These are phyloP conservation scores for Rubus idaeus DNA, from an alignment of 306 rosid genomes.

Conservation along the genomic window DNA sequence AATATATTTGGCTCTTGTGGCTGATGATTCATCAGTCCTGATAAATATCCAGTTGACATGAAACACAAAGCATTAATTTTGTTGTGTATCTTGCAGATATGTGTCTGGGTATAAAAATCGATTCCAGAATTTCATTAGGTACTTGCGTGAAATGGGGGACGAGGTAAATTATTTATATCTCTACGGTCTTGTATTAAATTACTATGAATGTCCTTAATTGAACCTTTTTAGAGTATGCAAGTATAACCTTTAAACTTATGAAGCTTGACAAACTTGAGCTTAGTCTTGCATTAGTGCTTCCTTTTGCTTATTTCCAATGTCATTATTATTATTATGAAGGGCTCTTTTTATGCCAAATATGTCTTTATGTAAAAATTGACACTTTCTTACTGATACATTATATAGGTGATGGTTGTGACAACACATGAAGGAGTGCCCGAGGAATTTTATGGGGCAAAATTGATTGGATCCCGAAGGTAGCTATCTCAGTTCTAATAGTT, in stretches of 20 bases:
- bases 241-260: background rate
- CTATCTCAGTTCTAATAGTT: conserved; percentile 13
- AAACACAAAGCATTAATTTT: background rate
- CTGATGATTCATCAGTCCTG: background rate
- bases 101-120: conserved; percentile 64
- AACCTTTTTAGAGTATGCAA: background rate
- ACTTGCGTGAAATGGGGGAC: conserved; percentile 65
- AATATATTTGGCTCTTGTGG: background rate
- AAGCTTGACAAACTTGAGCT: conserved; percentile 8
- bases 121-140: conserved; percentile 58
- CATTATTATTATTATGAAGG: background rate
- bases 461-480: conserved; percentile 88
- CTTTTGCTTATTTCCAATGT: background rate
- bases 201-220: background rate
- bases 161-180: conserved; percentile 40
- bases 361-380: conserved; percentile 12
- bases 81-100: conserved; percentile 38
- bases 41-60: background rate
- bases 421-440: conserved; percentile 94
- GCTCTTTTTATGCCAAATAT: background rate
- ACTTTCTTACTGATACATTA: conserved; percentile 24
- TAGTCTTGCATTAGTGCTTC: conserved; percentile 16
- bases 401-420: conserved; percentile 93
- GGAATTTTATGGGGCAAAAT: conserved; percentile 90
- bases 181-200: background rate